phyloP scores from a whole-genome alignment of 441 rosid species.

The Aleurites moluccanus region DNA sequence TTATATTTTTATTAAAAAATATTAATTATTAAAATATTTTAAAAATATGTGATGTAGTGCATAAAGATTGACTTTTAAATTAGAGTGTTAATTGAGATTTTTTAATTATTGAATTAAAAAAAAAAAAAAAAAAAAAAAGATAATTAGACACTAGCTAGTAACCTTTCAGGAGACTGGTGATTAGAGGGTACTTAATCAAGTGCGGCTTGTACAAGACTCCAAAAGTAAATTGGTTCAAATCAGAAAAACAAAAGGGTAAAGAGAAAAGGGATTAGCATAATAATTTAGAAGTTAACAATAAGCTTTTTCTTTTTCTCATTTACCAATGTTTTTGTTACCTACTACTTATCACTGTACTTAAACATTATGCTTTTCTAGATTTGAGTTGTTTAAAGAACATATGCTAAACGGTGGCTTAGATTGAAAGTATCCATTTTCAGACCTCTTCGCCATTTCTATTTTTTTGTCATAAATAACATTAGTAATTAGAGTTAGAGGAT shows the following conservation, averaged over 20 bases:
- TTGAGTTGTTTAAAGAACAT: not conserved
- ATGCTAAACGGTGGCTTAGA: not conserved
- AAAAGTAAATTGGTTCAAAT: conserved; percentile 29
- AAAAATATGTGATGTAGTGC: no score
- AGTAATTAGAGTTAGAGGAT: no score
- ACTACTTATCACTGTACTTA: not conserved
- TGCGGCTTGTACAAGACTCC: conserved; percentile 15
- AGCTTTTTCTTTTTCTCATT: conserved; percentile 7
- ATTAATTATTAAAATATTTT: no score
- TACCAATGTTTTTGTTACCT: conserved; percentile 17
- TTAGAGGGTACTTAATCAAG: conserved; percentile 18
- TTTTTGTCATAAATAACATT: no score
- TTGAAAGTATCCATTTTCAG: not conserved
- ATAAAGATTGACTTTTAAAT: no score
- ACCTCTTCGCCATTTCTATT: not conserved
- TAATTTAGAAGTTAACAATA: conserved; percentile 10
- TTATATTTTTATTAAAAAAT: no score
- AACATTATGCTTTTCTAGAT: not conserved
- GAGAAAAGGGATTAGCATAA: not conserved
- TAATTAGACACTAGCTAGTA: conserved; percentile 5
- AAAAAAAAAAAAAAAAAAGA: no score
- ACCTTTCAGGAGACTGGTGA: conserved; percentile 27
- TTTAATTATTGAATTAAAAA: no score
- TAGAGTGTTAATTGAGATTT: not conserved
- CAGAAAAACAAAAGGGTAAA: conserved; percentile 16